A percentile compares a stretch with the other conserved stretches of the same genome.
phyloP scores from a whole-genome alignment of 345 rosid species.

The Euphorbia peplus region DNA sequence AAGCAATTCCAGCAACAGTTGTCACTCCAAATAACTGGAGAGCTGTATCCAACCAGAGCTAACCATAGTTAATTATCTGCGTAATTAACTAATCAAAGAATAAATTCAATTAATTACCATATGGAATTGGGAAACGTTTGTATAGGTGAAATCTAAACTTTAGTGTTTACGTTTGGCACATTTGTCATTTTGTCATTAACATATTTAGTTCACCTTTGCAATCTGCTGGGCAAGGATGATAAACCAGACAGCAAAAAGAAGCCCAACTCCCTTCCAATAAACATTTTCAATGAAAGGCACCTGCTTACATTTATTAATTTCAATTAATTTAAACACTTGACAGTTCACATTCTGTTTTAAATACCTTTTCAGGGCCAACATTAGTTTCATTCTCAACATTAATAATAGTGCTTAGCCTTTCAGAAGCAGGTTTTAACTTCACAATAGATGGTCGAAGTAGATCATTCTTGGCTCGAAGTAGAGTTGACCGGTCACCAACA shows the following conservation, averaged over 20 bases:
- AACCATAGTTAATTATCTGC: neutral
- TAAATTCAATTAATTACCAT: constrained; percentile 30
- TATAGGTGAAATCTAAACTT: no score
- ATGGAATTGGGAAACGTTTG: constrained; percentile 83
- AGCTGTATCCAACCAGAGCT: constrained; percentile 15
- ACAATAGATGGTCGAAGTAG: no score
- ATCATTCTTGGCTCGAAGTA: no score
- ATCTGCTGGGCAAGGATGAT: constrained; percentile 40
- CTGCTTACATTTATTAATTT: no score
- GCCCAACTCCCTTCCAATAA: constrained; percentile 42
- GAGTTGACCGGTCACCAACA: no score
- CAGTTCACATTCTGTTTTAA: no score
- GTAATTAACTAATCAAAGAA: neutral
- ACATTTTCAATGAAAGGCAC: constrained; percentile 41
- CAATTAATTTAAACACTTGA: no score
- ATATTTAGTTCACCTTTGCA: no score
- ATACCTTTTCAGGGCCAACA: neutral
- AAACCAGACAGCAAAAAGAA: constrained; percentile 41
- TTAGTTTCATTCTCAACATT: neutral
- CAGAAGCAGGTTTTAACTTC: constrained; percentile 19
- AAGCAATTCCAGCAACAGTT: constrained; percentile 18
- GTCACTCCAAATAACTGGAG: constrained; percentile 26
- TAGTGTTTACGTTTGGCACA: no score
- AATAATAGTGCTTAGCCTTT: constrained; percentile 15
- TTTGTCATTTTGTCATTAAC: no score